Conservation (phyloP, 805 yeast species). For the Candida maris region DNA sequence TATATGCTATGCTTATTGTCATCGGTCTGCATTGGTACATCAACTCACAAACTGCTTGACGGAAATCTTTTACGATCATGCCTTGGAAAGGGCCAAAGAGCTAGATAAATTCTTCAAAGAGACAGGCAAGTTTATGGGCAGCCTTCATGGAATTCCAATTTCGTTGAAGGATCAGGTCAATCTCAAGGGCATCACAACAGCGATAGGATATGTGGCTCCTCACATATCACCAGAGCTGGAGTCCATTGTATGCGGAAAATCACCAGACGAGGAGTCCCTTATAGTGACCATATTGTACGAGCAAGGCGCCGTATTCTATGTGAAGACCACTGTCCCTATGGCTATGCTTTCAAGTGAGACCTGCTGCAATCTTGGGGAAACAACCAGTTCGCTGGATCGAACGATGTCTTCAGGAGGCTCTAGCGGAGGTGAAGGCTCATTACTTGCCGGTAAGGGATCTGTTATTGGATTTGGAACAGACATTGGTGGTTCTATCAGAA, state of each 20-base stretch:
- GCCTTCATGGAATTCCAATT: slow-evolving; percentile 44
- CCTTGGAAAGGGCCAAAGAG: slow-evolving; percentile 36
- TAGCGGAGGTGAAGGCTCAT: slow-evolving; percentile 44
- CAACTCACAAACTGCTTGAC: slow-evolving; percentile 41
- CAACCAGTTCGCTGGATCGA: slow-evolving; percentile 38
- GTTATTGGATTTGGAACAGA: slow-evolving; percentile 38
- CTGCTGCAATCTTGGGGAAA: slow-evolving; percentile 34
- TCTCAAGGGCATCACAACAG: slow-evolving; percentile 36
- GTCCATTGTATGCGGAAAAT: slow-evolving; percentile 21
- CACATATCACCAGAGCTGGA: slow-evolving; percentile 28
- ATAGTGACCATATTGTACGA: slow-evolving; percentile 32
- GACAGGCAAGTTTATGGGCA: slow-evolving; percentile 38
- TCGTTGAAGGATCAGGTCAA: slow-evolving; percentile 45
- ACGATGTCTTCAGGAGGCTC: slow-evolving; percentile 40
- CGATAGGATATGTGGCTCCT: slow-evolving; percentile 37
- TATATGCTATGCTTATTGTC: slow-evolving; percentile 39
- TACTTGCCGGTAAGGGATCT: slow-evolving; percentile 30
- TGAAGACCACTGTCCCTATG: slow-evolving; percentile 43
- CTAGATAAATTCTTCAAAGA: slow-evolving; percentile 34
- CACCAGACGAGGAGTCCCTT: slow-evolving; percentile 30
- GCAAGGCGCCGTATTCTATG: slow-evolving; percentile 41
- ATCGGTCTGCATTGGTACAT: slow-evolving; percentile 40
- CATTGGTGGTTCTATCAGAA: slow-evolving; percentile 38
- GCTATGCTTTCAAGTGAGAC: slow-evolving; percentile 42
- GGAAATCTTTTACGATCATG: slow-evolving; percentile 41